phyloP scores from a whole-genome alignment of 495 filamentous ascomycete species.

The Cenococcum geophilum region DNA sequence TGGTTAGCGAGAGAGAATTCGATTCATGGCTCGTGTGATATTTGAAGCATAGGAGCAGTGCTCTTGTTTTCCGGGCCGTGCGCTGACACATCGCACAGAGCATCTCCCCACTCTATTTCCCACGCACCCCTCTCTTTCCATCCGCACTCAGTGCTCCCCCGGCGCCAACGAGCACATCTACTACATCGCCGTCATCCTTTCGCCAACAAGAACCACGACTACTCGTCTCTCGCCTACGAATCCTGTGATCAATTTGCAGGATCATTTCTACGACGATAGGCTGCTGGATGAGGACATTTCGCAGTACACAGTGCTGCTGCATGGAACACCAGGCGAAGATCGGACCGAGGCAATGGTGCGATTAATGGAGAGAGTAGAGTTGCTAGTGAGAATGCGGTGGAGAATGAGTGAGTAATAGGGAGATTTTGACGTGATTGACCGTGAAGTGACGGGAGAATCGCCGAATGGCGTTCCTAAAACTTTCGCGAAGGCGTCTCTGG shows the following conservation, averaged over 20 bases:
- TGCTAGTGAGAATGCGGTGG: neutral
- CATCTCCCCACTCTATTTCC: neutral
- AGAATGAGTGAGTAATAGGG: neutral
- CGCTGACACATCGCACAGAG: neutral
- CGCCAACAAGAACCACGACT: neutral
- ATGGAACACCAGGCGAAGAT: neutral
- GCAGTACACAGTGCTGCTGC: neutral
- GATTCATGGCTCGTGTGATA: too few relatives aligned
- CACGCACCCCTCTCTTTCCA: neutral
- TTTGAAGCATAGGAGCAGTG: too few relatives aligned
- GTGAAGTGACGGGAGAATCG: neutral
- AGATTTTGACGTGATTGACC: neutral
- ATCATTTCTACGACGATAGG: neutral
- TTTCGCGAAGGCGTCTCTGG: too few relatives aligned
- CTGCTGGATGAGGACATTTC: neutral
- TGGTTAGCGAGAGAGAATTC: too few relatives aligned
- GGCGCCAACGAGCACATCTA: neutral
- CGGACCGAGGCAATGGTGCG: neutral
- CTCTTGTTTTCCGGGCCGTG: neutral
- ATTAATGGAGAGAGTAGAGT: conserved; percentile 1
- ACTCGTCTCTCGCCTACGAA: neutral
- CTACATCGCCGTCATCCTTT: neutral
- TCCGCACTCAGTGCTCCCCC: neutral
- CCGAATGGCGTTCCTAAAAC: too few relatives aligned
- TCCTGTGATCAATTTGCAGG: neutral